Percentiles rank a stretch among this genome's conserved stretches.
phyloP scores from a whole-genome alignment of 2,329 filamentous ascomycete genomes.

The Fonsecaea pedrosoi region DNA sequence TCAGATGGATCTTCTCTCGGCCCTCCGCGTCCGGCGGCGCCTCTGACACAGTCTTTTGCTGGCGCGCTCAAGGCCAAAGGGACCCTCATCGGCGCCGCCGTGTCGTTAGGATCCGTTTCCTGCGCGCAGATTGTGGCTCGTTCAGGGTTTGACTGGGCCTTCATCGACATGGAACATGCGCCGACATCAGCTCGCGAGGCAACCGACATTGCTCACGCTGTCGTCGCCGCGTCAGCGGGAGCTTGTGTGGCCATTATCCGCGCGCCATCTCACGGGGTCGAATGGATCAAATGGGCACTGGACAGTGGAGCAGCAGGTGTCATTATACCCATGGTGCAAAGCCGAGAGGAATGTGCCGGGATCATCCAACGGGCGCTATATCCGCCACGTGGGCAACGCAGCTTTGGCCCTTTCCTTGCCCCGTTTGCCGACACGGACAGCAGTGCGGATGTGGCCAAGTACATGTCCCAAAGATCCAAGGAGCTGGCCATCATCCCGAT shows the following conservation, averaged over 20 bases:
- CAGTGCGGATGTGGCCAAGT: conserved; percentile 7
- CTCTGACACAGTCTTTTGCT: conserved; percentile 1
- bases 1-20: too few species aligned
- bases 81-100: conserved; percentile 1
- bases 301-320: conserved; percentile 66
- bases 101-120: neutral
- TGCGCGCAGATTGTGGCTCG: conserved; percentile 46
- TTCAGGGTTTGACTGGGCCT: conserved; percentile 60
- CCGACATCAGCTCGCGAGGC: conserved; percentile 56
- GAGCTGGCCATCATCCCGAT: conserved; percentile 19
- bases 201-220: conserved; percentile 49
- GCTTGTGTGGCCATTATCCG: conserved; percentile 51
- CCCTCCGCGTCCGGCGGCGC: neutral
- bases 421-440: conserved; percentile 10
- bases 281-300: conserved; percentile 67
- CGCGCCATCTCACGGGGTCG: conserved; percentile 64
- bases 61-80: neutral
- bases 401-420: conserved; percentile 52
- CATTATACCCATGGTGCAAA: conserved; percentile 60
- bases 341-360: conserved; percentile 57
- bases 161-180: conserved; percentile 62
- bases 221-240: conserved; percentile 46
- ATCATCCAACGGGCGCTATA: conserved; percentile 63
- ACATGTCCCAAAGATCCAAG: conserved; percentile 2
- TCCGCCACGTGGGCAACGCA: conserved; percentile 60